phyloP scores from a whole-genome alignment of 768 basidiomycete genomes.

The Rhizopogon roseolus region DNA sequence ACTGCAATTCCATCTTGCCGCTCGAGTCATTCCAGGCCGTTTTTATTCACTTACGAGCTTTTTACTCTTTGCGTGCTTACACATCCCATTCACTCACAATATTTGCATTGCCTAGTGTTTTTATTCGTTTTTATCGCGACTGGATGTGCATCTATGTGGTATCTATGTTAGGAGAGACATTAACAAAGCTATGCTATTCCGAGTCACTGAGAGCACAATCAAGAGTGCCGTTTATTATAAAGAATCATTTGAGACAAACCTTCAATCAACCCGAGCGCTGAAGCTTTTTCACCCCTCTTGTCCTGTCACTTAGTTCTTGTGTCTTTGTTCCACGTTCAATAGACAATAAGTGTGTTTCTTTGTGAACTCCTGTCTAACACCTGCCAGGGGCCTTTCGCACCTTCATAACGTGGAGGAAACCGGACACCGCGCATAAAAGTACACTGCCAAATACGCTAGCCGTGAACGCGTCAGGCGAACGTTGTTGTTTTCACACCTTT shows the following conservation, averaged over 20 bases:
- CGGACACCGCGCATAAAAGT: not conserved
- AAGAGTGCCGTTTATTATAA: no score
- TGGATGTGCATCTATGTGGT: slow-evolving; percentile 21
- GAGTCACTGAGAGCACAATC: not conserved
- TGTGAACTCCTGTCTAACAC: not conserved
- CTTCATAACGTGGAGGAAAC: not conserved
- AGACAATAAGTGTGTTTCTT: not conserved
- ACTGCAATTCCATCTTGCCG: slow-evolving; percentile 2
- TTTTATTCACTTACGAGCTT: not conserved
- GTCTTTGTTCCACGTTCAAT: not conserved
- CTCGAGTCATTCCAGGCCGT: not conserved
- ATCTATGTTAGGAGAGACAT: slow-evolving; percentile 21
- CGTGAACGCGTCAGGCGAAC: no score
- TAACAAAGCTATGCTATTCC: slow-evolving; percentile 1
- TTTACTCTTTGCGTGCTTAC: slow-evolving; percentile 3
- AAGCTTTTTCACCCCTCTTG: not conserved
- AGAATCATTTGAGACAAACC: not conserved
- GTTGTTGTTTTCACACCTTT: not conserved
- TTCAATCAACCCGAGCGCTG: not conserved
- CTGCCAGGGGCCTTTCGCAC: not conserved
- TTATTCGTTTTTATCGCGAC: slow-evolving; percentile 30
- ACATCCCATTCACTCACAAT: not conserved
- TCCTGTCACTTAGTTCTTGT: not conserved
- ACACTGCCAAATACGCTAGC: not conserved
- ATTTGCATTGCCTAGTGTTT: slow-evolving; percentile 20